phyloP scores from a whole-genome alignment of 108 stramenopile genomes.

The Fragilaria radians region DNA sequence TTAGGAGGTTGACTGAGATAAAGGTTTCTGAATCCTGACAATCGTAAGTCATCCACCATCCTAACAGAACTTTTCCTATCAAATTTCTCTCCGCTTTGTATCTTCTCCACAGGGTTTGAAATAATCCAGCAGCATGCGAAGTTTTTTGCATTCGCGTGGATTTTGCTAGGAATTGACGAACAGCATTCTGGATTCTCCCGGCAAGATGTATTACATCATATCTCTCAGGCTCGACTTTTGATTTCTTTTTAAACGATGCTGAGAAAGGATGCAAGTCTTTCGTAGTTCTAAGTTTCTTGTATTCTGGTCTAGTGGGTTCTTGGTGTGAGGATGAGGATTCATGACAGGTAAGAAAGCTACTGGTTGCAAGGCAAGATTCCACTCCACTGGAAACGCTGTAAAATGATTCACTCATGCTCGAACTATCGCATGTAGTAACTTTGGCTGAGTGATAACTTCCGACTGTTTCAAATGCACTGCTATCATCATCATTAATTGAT shows the following conservation, averaged over 20 bases:
- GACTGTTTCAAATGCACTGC: not conserved
- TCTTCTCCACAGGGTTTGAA: not conserved
- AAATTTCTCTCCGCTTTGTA: not conserved
- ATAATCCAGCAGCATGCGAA: not conserved
- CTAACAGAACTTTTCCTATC: not conserved
- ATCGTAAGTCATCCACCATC: slow-evolving; percentile 4
- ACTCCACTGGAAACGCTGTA: too few species aligned
- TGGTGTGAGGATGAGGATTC: too few species aligned
- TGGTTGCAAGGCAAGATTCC: too few species aligned
- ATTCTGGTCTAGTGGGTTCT: too few species aligned
- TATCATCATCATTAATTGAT: not conserved
- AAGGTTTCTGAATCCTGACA: not conserved
- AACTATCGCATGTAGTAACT: not conserved
- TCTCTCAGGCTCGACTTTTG: not conserved
- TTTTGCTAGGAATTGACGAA: not conserved
- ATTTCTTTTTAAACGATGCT: not conserved
- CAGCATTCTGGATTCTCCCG: not conserved
- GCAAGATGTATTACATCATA: not conserved
- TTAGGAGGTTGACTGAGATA: not conserved
- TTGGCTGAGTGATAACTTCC: not conserved
- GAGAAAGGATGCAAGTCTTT: not conserved
- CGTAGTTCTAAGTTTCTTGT: too few species aligned
- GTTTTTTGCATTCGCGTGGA: not conserved
- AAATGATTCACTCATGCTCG: too few species aligned
- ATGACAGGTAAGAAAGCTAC: too few species aligned